phyloP scores from a whole-genome alignment of 495 filamentous ascomycete species.

The Aspergillus egyptiacus region DNA sequence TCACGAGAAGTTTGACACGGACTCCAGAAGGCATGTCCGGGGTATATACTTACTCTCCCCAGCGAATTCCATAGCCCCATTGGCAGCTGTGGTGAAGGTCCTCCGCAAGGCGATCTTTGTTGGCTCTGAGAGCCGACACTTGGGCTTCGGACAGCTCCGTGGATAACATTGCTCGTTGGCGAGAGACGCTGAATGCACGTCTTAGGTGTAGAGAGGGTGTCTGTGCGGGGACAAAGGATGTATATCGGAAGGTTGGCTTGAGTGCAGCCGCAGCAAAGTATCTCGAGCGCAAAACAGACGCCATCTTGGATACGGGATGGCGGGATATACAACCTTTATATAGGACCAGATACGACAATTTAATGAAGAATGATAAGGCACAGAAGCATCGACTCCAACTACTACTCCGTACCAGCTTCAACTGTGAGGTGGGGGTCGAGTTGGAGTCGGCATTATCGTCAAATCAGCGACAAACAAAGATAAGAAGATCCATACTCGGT shows the following conservation, averaged over 20 bases:
- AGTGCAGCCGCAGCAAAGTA: not conserved
- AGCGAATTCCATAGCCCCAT: conserved; percentile 59
- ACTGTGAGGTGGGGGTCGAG: not conserved
- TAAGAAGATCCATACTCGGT: conserved; percentile 2
- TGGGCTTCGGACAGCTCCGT: conserved; percentile 36
- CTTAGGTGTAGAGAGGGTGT: conserved; percentile 3
- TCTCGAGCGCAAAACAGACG: not conserved
- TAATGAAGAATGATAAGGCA: conserved; percentile 5
- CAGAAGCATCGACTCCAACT: not conserved
- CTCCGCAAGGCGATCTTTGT: conserved; percentile 53
- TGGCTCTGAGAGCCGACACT: conserved; percentile 46
- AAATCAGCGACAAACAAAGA: conserved; percentile 6
- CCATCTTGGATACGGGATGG: conserved; percentile 4
- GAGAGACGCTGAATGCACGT: conserved; percentile 26
- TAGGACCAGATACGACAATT: not conserved
- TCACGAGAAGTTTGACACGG: no score
- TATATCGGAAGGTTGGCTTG: conserved; percentile 5
- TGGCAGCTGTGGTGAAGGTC: conserved; percentile 62
- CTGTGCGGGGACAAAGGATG: not conserved
- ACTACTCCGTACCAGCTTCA: not conserved
- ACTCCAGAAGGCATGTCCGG: no score
- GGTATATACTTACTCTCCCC: conserved; percentile 52
- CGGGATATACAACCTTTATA: not conserved
- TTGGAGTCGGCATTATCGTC: conserved; percentile 8
- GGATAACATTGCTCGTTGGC: conserved; percentile 31